Percentiles rank a stretch among this genome's conserved stretches.
These are phyloP conservation scores for Secale cereale DNA, from an alignment of 176 grass and related monocot genomes.

Conservation along the genomic window DNA sequence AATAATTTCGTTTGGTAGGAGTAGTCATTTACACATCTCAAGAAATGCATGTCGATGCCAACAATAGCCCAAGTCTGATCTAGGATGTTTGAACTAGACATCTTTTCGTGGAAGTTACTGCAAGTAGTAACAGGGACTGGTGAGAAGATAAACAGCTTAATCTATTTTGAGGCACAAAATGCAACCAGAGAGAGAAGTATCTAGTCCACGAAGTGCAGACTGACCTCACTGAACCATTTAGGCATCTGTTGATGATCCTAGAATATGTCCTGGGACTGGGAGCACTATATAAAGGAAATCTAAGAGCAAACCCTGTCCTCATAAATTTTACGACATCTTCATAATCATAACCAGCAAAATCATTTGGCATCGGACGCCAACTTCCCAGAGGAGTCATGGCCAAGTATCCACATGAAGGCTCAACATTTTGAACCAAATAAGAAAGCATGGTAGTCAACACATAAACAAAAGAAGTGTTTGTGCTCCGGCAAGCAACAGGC, in stretches of 20 bases:
- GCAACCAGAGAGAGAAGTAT: background rate
- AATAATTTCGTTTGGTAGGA: background rate
- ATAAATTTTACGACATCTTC: background rate
- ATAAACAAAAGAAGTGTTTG: background rate
- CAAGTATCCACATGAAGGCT: constrained; percentile 4
- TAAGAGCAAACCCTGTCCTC: background rate
- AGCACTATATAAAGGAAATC: background rate
- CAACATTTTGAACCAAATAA: background rate
- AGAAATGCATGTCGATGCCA: background rate
- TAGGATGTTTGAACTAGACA: background rate
- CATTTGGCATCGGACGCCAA: too few species aligned
- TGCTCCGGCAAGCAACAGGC: background rate
- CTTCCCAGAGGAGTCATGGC: background rate
- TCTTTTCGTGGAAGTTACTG: background rate
- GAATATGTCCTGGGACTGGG: background rate
- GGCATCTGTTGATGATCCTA: background rate
- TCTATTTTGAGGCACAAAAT: background rate
- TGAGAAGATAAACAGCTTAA: background rate
- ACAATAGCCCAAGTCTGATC: background rate
- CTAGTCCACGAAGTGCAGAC: background rate
- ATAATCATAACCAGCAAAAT: background rate
- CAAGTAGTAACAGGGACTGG: background rate
- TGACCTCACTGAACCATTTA: background rate
- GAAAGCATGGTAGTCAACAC: background rate
- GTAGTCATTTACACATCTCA: background rate